Conservation (phyloP, 208 protist species). For the Acanthamoeba royreba region DNA sequence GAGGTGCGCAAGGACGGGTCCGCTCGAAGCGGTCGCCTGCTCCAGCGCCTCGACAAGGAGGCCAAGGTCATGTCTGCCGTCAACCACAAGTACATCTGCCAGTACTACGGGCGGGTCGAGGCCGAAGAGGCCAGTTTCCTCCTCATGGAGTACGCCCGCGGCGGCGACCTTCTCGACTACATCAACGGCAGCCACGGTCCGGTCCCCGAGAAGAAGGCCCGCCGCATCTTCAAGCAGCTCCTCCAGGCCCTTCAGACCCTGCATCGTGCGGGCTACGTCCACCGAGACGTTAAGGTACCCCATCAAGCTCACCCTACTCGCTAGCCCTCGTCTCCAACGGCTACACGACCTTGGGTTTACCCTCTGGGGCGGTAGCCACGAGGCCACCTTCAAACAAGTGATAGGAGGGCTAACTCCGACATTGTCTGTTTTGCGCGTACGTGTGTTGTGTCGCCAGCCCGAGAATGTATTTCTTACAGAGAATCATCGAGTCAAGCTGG, state of each 20-base stretch:
- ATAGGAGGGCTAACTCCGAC: no score
- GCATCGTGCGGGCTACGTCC: neutral
- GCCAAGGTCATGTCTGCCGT: neutral
- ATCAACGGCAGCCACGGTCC: neutral
- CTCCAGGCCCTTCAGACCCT: neutral
- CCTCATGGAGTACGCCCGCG: conserved; percentile 2
- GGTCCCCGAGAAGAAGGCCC: neutral
- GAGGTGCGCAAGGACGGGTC: conserved; percentile 24
- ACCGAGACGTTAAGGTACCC: conserved; percentile 22
- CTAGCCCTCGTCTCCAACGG: no score
- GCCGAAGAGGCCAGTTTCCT: neutral
- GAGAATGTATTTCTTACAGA: neutral
- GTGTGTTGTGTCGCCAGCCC: no score
- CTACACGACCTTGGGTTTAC: no score
- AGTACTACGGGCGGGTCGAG: neutral
- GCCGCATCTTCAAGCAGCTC: neutral
- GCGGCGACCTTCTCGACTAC: conserved; percentile 32
- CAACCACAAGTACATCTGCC: neutral
- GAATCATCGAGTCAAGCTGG: neutral
- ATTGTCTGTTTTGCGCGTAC: no score
- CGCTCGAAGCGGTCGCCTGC: neutral
- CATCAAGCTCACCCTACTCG: no score
- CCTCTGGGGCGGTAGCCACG: no score
- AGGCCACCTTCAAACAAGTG: no score
- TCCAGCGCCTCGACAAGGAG: neutral